Conservation (phyloP, 495 filamentous ascomycete genomes). For the Ramalina peruviana region DNA sequence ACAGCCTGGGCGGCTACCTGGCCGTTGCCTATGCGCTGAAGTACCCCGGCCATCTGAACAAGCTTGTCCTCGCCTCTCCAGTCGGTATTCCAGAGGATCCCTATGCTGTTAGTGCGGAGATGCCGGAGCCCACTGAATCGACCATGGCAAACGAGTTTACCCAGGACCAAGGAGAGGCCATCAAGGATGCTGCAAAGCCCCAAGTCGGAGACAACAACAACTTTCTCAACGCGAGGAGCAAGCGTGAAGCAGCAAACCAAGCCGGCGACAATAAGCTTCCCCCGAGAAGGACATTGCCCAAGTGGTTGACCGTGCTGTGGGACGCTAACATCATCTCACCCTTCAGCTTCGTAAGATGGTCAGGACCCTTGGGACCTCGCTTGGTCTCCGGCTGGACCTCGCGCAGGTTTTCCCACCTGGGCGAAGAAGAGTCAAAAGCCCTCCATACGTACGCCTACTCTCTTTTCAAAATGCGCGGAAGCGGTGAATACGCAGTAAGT, state of each 20-base stretch:
- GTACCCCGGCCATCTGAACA: constrained; percentile 86
- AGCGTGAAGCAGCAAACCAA: constrained; percentile 21
- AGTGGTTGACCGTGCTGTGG: constrained; percentile 87
- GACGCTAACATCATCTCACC: constrained; percentile 85
- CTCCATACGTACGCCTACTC: constrained; percentile 88
- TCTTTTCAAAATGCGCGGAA: constrained; percentile 85
- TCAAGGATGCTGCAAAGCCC: constrained; percentile 22
- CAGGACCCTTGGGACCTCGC: constrained; percentile 82
- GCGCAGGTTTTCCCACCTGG: constrained; percentile 79
- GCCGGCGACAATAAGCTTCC: constrained; percentile 23
- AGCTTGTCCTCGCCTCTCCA: constrained; percentile 85
- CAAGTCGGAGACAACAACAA: constrained; percentile 42
- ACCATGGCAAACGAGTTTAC: constrained; percentile 58
- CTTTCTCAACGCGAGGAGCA: constrained; percentile 37
- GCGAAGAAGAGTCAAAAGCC: constrained; percentile 63
- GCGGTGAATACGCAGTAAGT: constrained; percentile 68
- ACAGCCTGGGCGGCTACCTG: constrained; percentile 89
- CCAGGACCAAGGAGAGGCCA: constrained; percentile 53
- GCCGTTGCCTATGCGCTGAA: constrained; percentile 76
- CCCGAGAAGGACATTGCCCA: constrained; percentile 52
- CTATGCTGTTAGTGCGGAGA: constrained; percentile 66
- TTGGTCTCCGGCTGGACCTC: constrained; percentile 92
- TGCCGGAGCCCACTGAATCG: constrained; percentile 62
- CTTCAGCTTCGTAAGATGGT: constrained; percentile 76
- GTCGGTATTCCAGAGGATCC: constrained; percentile 94